Evolutionary conservation across 768 basidiomycete genomes (phyloP).

Genomic region (Leccinum aurantiacum): DNA sequence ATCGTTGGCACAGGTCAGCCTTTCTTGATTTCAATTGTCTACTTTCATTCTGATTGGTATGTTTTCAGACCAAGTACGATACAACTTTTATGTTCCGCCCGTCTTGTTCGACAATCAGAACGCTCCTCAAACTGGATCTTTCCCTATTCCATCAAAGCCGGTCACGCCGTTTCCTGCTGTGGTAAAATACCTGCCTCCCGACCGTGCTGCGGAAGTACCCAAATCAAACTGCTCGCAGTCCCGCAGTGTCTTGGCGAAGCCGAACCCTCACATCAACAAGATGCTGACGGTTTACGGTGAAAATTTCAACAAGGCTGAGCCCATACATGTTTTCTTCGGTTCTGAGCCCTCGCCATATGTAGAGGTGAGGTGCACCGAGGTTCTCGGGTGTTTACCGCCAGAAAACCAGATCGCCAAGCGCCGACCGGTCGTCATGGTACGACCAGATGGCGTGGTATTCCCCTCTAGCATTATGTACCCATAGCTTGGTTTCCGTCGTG

Average conservation of each 20-base stretch:
- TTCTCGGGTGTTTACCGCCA: conserved; percentile 77
- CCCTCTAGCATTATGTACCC: conserved; percentile 82
- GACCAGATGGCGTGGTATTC: conserved; percentile 85
- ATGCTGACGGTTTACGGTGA: conserved; percentile 88
- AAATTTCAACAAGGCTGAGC: conserved; percentile 83
- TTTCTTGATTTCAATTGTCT: conserved; percentile 4
- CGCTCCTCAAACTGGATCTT: conserved; percentile 66
- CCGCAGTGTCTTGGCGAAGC: conserved; percentile 70
- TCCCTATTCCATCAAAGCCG: conserved; percentile 78
- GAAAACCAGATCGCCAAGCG: conserved; percentile 66
- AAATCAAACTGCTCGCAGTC: conserved; percentile 68
- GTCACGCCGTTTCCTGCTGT: conserved; percentile 85
- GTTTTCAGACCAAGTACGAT: conserved; percentile 77
- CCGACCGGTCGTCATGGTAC: conserved; percentile 77
- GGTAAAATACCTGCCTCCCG: conserved; percentile 88
- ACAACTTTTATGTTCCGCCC: conserved; percentile 91
- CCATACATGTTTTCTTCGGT: conserved; percentile 83
- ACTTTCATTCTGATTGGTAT: conserved; percentile 17
- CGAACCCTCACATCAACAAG: conserved; percentile 74
- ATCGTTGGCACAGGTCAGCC: conserved; percentile 82
- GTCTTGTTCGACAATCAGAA: conserved; percentile 80
- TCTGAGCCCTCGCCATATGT: conserved; percentile 84
- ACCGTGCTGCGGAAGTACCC: conserved; percentile 80
- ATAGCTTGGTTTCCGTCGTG: conserved; percentile 37
- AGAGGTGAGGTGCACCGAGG: conserved; percentile 86